Evolutionary conservation across 305 asterid species (phyloP).

Genomic region (Coffea humblotiana): DNA sequence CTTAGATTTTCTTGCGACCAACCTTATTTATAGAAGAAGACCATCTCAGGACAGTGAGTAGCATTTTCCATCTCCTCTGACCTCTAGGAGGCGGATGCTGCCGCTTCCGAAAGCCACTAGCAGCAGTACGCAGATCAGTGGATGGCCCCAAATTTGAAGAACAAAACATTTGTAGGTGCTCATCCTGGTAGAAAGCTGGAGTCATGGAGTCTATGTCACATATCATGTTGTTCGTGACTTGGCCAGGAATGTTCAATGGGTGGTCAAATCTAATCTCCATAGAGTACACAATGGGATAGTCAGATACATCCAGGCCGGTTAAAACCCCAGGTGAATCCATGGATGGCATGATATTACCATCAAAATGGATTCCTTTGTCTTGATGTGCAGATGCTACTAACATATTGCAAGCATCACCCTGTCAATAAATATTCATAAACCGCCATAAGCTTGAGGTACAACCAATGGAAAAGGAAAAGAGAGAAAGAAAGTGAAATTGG

Average conservation of each 20-base stretch:
- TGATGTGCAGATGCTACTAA: not conserved
- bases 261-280: constrained; percentile 53
- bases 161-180: constrained; percentile 44
- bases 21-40: constrained; percentile 46
- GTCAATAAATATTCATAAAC: not conserved
- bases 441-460: not conserved
- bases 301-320: constrained; percentile 45
- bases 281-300: constrained; percentile 42
- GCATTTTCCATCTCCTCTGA: constrained; percentile 51
- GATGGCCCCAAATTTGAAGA: constrained; percentile 39
- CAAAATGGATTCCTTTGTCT: not conserved
- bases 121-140: constrained; percentile 42
- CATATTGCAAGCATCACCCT: constrained; percentile 1
- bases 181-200: constrained; percentile 42
- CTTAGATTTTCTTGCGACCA: constrained; percentile 37
- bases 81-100: constrained; percentile 15
- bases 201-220: constrained; percentile 46
- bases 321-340: constrained; percentile 45
- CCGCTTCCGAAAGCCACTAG: constrained; percentile 32
- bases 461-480: not conserved
- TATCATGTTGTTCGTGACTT: constrained; percentile 34
- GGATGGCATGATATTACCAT: constrained; percentile 30
- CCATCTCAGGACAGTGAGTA: constrained; percentile 68
- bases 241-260: constrained; percentile 36
- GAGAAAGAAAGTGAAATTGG: not conserved